A percentile compares a stretch with the other conserved stretches of the same genome.
These are phyloP conservation scores for Epichloe amarillans DNA, from an alignment of 2,329 filamentous ascomycete species.

Conservation along the genomic window DNA sequence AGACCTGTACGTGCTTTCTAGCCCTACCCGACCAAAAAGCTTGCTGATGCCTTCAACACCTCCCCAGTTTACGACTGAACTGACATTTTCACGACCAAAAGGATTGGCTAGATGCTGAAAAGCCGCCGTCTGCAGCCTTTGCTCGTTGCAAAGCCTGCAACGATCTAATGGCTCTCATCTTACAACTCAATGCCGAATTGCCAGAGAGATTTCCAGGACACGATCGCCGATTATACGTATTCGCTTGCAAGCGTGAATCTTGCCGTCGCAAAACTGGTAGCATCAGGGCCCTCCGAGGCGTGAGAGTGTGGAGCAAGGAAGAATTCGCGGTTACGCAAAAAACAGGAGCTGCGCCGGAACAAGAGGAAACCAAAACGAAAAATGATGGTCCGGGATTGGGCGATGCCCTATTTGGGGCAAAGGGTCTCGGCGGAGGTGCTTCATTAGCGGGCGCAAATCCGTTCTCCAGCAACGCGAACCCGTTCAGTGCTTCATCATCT, in stretches of 20 bases:
- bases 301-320: slow-evolving; percentile 39
- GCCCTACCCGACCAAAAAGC: not conserved
- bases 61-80: not conserved
- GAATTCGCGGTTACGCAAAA: slow-evolving; percentile 19
- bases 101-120: slow-evolving; percentile 71
- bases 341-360: slow-evolving; percentile 17
- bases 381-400: slow-evolving; percentile 38
- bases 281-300: slow-evolving; percentile 59
- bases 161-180: slow-evolving; percentile 65
- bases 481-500: slow-evolving; percentile 15
- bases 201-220: slow-evolving; percentile 77
- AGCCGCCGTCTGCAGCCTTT: slow-evolving; percentile 59
- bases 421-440: slow-evolving; percentile 25
- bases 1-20: slow-evolving; percentile 49
- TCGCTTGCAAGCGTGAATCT: slow-evolving; percentile 62
- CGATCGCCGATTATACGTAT: slow-evolving; percentile 77
- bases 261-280: slow-evolving; percentile 77
- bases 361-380: slow-evolving; percentile 21
- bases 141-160: slow-evolving; percentile 84
- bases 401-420: slow-evolving; percentile 57
- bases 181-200: slow-evolving; percentile 85
- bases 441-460: slow-evolving; percentile 35
- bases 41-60: not conserved
- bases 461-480: slow-evolving; percentile 42
- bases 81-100: slow-evolving; percentile 19